These are phyloP conservation scores for Botryobasidium botryosum DNA, from an alignment of 768 basidiomycete genomes.

Conservation along the genomic window DNA sequence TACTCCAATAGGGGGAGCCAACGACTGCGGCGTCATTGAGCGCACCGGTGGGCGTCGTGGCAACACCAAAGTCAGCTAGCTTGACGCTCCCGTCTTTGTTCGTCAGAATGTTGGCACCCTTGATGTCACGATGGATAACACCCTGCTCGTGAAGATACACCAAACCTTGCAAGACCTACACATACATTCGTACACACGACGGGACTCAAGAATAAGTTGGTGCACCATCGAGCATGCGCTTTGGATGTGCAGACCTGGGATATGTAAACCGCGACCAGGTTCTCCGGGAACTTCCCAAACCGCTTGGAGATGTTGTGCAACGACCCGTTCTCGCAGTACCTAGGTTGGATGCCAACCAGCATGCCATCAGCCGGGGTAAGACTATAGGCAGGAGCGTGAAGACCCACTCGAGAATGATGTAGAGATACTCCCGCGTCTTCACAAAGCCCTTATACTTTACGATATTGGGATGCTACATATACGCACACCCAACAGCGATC, in stretches of 20 bases:
- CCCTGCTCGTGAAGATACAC: slow-evolving; percentile 98
- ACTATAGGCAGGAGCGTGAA: slow-evolving; percentile 27
- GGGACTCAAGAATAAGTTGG: neutral
- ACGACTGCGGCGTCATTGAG: slow-evolving; percentile 84
- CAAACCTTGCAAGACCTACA: slow-evolving; percentile 66
- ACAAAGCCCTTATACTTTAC: slow-evolving; percentile 99
- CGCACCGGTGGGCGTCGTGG: slow-evolving; percentile 57
- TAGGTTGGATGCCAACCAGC: neutral
- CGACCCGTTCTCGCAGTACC: slow-evolving; percentile 98
- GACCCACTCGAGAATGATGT: slow-evolving; percentile 97
- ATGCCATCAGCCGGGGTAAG: too few relatives aligned
- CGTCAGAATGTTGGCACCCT: slow-evolving; percentile 95
- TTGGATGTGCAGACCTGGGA: too few relatives aligned
- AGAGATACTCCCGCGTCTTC: slow-evolving; percentile 83
- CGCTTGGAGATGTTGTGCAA: slow-evolving; percentile 89
- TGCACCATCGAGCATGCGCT: neutral
- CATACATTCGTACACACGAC: neutral
- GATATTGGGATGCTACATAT: slow-evolving; percentile 73
- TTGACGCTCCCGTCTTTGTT: slow-evolving; percentile 98
- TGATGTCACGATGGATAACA: slow-evolving; percentile 98
- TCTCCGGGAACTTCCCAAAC: slow-evolving; percentile 98
- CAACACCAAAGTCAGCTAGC: slow-evolving; percentile 98
- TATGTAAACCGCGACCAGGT: slow-evolving; percentile 89
- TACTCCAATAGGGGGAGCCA: slow-evolving; percentile 97
- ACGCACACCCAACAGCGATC: neutral